These are phyloP conservation scores for Solanum lignicaule DNA, from an alignment of 257 asterid genomes.

Conservation along the genomic window DNA sequence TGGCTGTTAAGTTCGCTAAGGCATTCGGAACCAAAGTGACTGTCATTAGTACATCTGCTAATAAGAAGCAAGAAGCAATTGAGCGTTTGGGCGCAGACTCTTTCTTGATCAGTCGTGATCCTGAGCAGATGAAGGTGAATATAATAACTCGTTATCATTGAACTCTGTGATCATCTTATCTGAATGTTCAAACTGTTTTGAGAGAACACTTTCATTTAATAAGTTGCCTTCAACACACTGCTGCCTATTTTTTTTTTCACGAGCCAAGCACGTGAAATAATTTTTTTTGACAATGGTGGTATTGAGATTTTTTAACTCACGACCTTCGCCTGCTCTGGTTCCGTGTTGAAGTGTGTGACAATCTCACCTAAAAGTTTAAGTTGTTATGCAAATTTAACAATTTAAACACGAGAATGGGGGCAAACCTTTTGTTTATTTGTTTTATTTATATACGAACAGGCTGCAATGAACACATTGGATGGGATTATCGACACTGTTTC, in stretches of 20 bases:
- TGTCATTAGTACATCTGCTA: no score
- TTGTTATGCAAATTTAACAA: neutral
- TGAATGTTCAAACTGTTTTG: neutral
- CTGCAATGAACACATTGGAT: conserved; percentile 36
- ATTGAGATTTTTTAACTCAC: neutral
- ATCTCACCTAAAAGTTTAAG: neutral
- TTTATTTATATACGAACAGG: conserved; percentile 11
- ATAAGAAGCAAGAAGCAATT: conserved; percentile 16
- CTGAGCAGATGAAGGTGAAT: no score
- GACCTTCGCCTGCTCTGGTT: no score
- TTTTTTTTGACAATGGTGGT: neutral
- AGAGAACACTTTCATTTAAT: neutral
- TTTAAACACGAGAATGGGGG: neutral
- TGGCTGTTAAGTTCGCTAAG: conserved; percentile 21
- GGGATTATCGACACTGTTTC: conserved; percentile 55
- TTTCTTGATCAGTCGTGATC: no score
- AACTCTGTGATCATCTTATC: no score
- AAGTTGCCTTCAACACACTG: neutral
- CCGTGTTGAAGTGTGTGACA: neutral
- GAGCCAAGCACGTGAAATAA: neutral
- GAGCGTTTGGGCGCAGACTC: conserved; percentile 12
- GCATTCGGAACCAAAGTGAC: no score
- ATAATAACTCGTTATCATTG: no score
- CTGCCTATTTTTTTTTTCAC: neutral
- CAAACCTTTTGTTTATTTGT: neutral